Conservation (phyloP, 495 filamentous ascomycete species). For the Articulospora tetracladia region DNA sequence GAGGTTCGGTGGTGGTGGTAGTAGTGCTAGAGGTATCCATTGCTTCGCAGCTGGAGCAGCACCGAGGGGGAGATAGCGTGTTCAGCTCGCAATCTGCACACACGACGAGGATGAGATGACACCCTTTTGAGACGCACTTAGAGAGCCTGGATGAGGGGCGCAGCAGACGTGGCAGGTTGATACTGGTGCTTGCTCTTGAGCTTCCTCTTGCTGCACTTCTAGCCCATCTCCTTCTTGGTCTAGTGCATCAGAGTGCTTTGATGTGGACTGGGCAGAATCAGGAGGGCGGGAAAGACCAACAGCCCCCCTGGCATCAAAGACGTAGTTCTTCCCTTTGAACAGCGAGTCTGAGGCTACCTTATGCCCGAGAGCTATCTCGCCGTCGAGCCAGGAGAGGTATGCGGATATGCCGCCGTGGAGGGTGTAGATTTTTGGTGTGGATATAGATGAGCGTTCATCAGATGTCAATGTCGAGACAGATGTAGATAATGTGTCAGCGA, state of each 20-base stretch:
- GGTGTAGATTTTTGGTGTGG: conserved; percentile 18
- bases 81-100: conserved; percentile 17
- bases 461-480: neutral
- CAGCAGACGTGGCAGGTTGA: conserved; percentile 22
- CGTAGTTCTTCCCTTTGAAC: conserved; percentile 25
- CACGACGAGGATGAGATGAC: conserved; percentile 25
- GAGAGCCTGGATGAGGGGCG: conserved; percentile 11
- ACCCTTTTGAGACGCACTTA: conserved; percentile 23
- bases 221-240: too few relatives aligned
- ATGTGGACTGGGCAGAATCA: too few relatives aligned
- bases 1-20: too few relatives aligned
- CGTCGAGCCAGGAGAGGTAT: conserved; percentile 26
- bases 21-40: too few relatives aligned
- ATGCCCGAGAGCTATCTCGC: conserved; percentile 19
- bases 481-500: conserved; percentile 18
- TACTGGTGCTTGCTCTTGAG: conserved; percentile 10
- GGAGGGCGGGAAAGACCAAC: neutral
- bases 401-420: conserved; percentile 25
- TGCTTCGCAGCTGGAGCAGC: conserved; percentile 20
- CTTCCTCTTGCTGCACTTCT: neutral
- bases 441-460: neutral
- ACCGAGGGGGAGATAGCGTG: conserved; percentile 6
- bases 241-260: too few relatives aligned
- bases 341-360: conserved; percentile 17
- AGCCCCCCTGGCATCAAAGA: conserved; percentile 26